Conservation (phyloP, 108 stramenopile genomes). For the Phaeodactylum tricornutum region DNA sequence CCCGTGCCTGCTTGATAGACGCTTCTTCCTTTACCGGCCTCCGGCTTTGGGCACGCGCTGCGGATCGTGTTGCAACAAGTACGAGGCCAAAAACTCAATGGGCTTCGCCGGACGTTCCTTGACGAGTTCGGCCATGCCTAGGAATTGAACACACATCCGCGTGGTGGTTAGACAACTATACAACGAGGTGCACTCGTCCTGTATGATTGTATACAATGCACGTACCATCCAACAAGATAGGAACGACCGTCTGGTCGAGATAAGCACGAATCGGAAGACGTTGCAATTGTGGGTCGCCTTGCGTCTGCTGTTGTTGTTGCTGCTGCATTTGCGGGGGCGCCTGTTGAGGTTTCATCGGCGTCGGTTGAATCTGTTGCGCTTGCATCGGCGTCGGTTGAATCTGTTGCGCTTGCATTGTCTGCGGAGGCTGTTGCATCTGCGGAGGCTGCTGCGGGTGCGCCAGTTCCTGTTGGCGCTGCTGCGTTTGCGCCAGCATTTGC, state of each 20-base stretch:
- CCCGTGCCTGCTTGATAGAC: no score
- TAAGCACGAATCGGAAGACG: conserved; percentile 97
- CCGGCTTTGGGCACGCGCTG: conserved; percentile 27
- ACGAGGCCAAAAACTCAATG: conserved; percentile 94
- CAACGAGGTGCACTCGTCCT: neutral
- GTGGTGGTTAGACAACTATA: no score
- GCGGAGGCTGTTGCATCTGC: neutral
- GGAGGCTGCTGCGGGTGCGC: neutral
- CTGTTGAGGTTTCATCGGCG: neutral
- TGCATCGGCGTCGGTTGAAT: neutral
- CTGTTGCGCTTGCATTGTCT: neutral
- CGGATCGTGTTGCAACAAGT: conserved; percentile 93
- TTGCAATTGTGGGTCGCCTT: conserved; percentile 35
- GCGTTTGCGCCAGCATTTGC: neutral
- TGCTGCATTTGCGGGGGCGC: conserved; percentile 4
- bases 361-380: no score
- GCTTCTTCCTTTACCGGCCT: no score
- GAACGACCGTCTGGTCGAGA: conserved; percentile 99
- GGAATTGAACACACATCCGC: neutral
- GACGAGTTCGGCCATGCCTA: conserved; percentile 95
- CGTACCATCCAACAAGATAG: conserved; percentile 90
- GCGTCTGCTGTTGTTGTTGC: conserved; percentile 12
- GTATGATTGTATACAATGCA: neutral
- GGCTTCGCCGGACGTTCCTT: conserved; percentile 97
- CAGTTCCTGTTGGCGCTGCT: conserved; percentile 1